Conservation (phyloP, 169 alveolate genomes). For the Cryptosporidium muris region DNA sequence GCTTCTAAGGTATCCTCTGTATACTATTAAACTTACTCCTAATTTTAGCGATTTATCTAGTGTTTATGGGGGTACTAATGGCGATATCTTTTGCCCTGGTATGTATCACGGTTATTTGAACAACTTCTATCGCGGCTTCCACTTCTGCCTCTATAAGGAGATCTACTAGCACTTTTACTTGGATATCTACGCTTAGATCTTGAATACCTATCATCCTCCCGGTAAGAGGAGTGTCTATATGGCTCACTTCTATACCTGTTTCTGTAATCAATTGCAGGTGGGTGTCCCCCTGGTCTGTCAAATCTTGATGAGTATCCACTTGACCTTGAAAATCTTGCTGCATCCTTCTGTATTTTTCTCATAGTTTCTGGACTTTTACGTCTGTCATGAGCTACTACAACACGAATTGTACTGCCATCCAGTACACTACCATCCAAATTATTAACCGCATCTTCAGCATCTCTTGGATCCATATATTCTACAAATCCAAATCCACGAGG, state of each 20-base stretch:
- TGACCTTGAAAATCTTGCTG: conserved; percentile 34
- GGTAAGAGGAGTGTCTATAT: conserved; percentile 7
- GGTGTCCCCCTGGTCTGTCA: conserved; percentile 38
- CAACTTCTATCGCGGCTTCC: conserved; percentile 27
- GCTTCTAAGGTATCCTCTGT: no score
- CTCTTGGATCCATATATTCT: conserved; percentile 85
- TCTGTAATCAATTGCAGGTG: conserved; percentile 39
- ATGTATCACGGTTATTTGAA: conserved; percentile 55
- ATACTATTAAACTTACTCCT: background rate
- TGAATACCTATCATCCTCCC: conserved; percentile 46
- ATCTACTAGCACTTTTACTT: conserved; percentile 55
- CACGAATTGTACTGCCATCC: conserved; percentile 86
- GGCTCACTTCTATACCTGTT: conserved; percentile 32
- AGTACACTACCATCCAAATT: conserved; percentile 84
- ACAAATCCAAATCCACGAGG: conserved; percentile 93
- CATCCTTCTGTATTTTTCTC: conserved; percentile 75
- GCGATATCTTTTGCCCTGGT: conserved; percentile 62
- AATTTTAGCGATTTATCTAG: background rate
- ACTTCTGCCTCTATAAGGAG: conserved; percentile 62
- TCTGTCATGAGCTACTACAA: conserved; percentile 89
- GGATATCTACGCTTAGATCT: conserved; percentile 41
- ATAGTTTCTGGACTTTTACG: conserved; percentile 89
- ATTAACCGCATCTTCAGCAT: conserved; percentile 87
- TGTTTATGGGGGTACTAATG: conserved; percentile 6
- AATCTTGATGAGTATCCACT: conserved; percentile 15